phyloP scores from a whole-genome alignment of 805 yeast species.

The Starmerella apis region DNA sequence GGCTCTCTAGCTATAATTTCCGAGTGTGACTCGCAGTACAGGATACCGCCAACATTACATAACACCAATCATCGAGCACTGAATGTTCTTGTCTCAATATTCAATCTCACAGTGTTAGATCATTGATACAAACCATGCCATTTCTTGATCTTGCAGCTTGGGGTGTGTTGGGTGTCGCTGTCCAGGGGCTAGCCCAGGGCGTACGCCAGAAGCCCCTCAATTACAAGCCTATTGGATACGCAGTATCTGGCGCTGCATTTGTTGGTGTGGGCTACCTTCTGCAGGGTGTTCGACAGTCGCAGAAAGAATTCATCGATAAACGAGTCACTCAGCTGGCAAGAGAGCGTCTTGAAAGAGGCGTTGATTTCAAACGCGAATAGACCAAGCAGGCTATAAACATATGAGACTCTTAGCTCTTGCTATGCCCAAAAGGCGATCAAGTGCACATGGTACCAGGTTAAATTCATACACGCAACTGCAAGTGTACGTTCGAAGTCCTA shows the following conservation, averaged over 20 bases:
- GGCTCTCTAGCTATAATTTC: background rate
- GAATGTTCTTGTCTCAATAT: background rate
- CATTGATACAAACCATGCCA: conserved; percentile 12
- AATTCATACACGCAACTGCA: too few relatives aligned
- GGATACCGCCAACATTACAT: background rate
- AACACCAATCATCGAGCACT: conserved; percentile 7
- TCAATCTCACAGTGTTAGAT: background rate
- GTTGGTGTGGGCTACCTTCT: conserved; percentile 30
- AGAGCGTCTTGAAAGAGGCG: conserved; percentile 29
- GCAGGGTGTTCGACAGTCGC: conserved; percentile 27
- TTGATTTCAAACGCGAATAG: conserved; percentile 23
- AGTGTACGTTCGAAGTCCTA: too few relatives aligned
- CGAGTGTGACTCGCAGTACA: background rate
- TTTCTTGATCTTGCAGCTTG: conserved; percentile 25
- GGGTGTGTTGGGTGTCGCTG: conserved; percentile 25
- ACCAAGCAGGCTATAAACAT: background rate
- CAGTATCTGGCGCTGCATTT: conserved; percentile 29
- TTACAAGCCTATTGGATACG: conserved; percentile 31
- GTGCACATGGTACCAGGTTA: too few relatives aligned
- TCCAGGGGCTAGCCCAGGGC: conserved; percentile 31
- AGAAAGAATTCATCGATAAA: conserved; percentile 28
- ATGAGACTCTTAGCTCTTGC: too few relatives aligned
- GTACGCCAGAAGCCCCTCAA: conserved; percentile 31
- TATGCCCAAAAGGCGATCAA: too few relatives aligned
- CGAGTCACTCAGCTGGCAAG: conserved; percentile 25